Evolutionary conservation across 306 rosid genomes (phyloP), one percentile per base, ranked within the genome.

Genomic region (Aeschynomene evenia): DNA sequence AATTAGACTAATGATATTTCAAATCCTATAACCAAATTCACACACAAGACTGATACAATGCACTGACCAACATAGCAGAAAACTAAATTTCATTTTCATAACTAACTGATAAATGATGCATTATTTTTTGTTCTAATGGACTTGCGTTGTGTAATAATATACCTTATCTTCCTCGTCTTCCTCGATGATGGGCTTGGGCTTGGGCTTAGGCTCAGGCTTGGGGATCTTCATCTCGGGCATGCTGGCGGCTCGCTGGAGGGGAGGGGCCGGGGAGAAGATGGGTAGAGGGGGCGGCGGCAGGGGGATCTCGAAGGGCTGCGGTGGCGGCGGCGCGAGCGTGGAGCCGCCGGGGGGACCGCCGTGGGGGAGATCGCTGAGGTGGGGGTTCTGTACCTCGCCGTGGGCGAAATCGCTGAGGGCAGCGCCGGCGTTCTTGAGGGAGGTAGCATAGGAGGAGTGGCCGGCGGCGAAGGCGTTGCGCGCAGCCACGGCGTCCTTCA

Each of bases 401-500:
- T 80, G 86, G 2, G 88, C 88, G 68, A 81, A 95, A 68, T 91
- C 97, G 57, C 88, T 90, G 23, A 95, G 74, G 73, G 96, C 91
- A 7, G 92, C 92, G 66, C 99, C 99, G 26, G 92, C 79, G 84
- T 83, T 89, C 45, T 89, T 95, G n/a, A 95, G 82, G 54, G 72
- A 78, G 19, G 89, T 65, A 20, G 92, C 80, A 69, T 91, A 95
- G 29, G 89, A 54, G 65, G 91, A 84, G 74, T 95, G 97, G 0
- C 92, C 92, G 28, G 97, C 96, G 49, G 97, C 97, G 63, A 95
- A 91, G 54, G 91, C 96, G 80, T 95, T 91, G 7, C 99, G 89
- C 1, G 84, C 55, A 0, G 91, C 11, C 2, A 94, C 96, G 0
- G 95, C 90, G 0, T 85, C 92, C 54, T 89, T 94, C 88, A 94